Base-by-base conservation (phyloP, 495 filamentous ascomycete genomes). In the Podospora sp. region DNA sequence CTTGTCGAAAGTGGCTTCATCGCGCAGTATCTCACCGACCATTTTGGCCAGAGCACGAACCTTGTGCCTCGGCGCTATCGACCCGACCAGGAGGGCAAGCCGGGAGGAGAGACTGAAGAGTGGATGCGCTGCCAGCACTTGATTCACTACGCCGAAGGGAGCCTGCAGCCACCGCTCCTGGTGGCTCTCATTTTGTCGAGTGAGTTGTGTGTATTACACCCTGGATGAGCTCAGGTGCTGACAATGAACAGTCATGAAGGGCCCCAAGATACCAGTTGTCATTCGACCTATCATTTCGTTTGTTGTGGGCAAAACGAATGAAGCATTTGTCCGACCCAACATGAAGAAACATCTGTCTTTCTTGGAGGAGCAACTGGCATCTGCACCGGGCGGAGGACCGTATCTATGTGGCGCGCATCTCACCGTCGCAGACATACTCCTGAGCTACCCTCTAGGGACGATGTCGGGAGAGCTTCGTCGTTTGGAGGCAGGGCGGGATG, bases 1-100 rank as follows among this genome's bases (percentile, higher is more conserved):
- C 78, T 97, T 25, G 93, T 92, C 20, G 94, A 97, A 73, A 92
- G 90, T 35, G 91, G 86, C 1, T 79, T 86, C 36, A 96, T 97
- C 61, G 77, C 87, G 18, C 91, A 97, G 73, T 96, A 95, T 71
- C 82, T 97, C 11, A 78, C 83, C 68, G 92, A 94, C 46, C 87
- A 94, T 73, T 96, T 91, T 71, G 68, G 66, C 14, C 59, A 69
- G 9, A 64, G 59, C 14, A 83, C 77, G 4, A 76, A 73, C n/a
- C 81, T 96, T 56, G 78, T 90, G 22, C 92, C 92, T 7, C 82
- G 83, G 66, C 81, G 86, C 50, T 95, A 88, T 71, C 78, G 75
- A 53, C 77, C 85, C 11, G 86, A 84, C 6, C 80, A 84, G 67
- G 83, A 85, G 53, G 80, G 77, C 0, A 79, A 81, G 29, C 77